Evolutionary conservation across 2,329 filamentous ascomycete genomes (phyloP).

Genomic region (Aureobasidium zeae): DNA sequence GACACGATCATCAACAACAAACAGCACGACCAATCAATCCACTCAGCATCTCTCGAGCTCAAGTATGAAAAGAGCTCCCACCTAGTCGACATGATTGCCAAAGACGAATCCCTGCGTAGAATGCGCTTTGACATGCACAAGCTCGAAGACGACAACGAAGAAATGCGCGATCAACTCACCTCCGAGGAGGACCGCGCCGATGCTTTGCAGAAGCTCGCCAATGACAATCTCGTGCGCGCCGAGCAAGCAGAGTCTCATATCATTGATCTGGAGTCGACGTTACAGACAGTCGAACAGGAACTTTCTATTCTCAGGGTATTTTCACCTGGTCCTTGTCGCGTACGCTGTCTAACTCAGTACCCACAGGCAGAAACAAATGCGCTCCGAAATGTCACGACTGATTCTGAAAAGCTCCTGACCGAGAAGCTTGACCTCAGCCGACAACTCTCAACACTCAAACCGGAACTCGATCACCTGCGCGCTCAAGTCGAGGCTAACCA

Average conservation of each 20-base stretch:
- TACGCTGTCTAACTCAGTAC: background rate
- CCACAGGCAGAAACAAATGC: slow-evolving; percentile 60
- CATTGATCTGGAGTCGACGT: slow-evolving; percentile 41
- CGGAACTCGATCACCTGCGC: slow-evolving; percentile 54
- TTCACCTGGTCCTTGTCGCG: background rate
- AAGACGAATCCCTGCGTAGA: slow-evolving; percentile 65
- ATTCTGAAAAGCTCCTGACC: slow-evolving; percentile 59
- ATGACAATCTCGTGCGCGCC: slow-evolving; percentile 39
- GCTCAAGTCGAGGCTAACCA: slow-evolving; percentile 54
- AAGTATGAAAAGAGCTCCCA: slow-evolving; percentile 58
- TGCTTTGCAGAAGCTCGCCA: slow-evolving; percentile 42
- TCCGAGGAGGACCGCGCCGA: slow-evolving; percentile 53
- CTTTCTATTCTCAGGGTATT: slow-evolving; percentile 47
- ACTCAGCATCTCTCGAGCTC: slow-evolving; percentile 53
- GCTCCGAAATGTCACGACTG: slow-evolving; percentile 56
- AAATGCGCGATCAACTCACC: slow-evolving; percentile 54
- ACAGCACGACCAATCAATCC: slow-evolving; percentile 42
- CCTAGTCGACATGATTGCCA: slow-evolving; percentile 57
- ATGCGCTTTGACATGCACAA: slow-evolving; percentile 60
- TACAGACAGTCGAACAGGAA: slow-evolving; percentile 45
- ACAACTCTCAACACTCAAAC: slow-evolving; percentile 49
- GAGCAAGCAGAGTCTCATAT: slow-evolving; percentile 39
- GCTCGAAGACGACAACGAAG: slow-evolving; percentile 65
- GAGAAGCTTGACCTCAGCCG: slow-evolving; percentile 55
- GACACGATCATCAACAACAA: too few species aligned